These are phyloP conservation scores for Phytophthora europaea DNA, from an alignment of 352 stramenopile species.

Conservation along the genomic window DNA sequence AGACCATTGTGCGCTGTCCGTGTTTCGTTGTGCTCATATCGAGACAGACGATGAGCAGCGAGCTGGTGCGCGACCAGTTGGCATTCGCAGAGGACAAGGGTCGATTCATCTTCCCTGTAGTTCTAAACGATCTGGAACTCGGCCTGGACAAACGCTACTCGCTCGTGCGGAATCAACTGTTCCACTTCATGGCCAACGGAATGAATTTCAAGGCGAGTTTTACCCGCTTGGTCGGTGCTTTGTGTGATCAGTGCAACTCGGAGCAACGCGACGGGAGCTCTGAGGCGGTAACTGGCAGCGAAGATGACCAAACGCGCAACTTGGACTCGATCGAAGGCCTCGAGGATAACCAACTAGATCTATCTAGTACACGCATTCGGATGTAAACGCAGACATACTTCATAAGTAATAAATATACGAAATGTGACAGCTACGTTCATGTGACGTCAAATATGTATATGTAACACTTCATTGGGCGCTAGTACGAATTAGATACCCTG, in stretches of 20 bases:
- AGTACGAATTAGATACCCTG: no score
- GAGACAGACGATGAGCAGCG: slow-evolving; percentile 56
- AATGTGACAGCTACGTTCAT: no score
- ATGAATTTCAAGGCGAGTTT: slow-evolving; percentile 64
- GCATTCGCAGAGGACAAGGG: slow-evolving; percentile 80
- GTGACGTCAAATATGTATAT: no score
- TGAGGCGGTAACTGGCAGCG: slow-evolving; percentile 9
- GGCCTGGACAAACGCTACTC: slow-evolving; percentile 77
- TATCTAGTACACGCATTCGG: slow-evolving; percentile 26
- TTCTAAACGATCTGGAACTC: slow-evolving; percentile 68
- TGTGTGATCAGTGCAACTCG: not conserved
- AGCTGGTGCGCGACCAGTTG: slow-evolving; percentile 74
- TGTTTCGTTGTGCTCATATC: slow-evolving; percentile 74
- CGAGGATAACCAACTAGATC: slow-evolving; percentile 17
- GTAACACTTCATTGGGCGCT: not conserved
- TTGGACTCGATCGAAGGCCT: slow-evolving; percentile 19
- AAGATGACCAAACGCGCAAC: slow-evolving; percentile 19
- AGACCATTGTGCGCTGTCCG: slow-evolving; percentile 75
- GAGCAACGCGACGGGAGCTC: slow-evolving; percentile 13
- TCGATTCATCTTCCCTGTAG: slow-evolving; percentile 68
- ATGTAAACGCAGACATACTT: slow-evolving; percentile 20
- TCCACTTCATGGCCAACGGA: slow-evolving; percentile 61
- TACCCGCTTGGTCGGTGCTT: slow-evolving; percentile 15
- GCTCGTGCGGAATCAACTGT: slow-evolving; percentile 68
- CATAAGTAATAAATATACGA: not conserved